Evolutionary conservation across 805 yeast genomes (phyloP), one percentile per base, ranked within the genome.

Genomic region (Limtongia smithiae): DNA sequence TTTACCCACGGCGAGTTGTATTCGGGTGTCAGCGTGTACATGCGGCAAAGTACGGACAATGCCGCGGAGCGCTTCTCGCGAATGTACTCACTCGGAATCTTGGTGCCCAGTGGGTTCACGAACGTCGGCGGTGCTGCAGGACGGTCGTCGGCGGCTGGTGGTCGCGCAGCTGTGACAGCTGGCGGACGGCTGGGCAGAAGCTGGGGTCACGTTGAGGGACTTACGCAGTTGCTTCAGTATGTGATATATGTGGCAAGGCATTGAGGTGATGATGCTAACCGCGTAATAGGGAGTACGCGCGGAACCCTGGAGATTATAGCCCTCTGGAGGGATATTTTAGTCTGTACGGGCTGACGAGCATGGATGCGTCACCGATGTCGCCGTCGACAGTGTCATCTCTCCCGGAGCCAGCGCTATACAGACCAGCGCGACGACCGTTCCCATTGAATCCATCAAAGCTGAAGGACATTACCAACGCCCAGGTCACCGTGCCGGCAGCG

Each of bases 81-180:
- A 46, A 77, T 84, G 81, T 83, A 73, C 60, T 78, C 89, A 1
- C 62, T 84, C 8, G 90, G 89, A 0, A 65, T 83, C 1, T 65
- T 83, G 20, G 57, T 53, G 8, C 57, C 57, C 35, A 54, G 47
- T 38, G 54, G 32, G 21, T 41, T 41, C 31, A 37, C 30, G 28
- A 32, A 22, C 33, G 50, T 41, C 18, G 55, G 44, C 14, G 41
- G 45, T n/a, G 30, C 57, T 11, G 48, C 58, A 30, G 32, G 28
- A 25, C 28, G 28, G 9, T 25, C 28, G 28, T 7, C 28, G 28
- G 28, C 28, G 9, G n/a, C n/a, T n/a, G n/a, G n/a, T n/a, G n/a
- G n/a, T n/a, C n/a, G n/a, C n/a, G n/a, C n/a, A n/a, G n/a, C n/a
- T n/a, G n/a, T n/a, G n/a, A 25, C 32, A 24, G 53, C 42, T n/a